Conservation (phyloP, 805 yeast species). For the Tetrapisispora iriomotensis region DNA sequence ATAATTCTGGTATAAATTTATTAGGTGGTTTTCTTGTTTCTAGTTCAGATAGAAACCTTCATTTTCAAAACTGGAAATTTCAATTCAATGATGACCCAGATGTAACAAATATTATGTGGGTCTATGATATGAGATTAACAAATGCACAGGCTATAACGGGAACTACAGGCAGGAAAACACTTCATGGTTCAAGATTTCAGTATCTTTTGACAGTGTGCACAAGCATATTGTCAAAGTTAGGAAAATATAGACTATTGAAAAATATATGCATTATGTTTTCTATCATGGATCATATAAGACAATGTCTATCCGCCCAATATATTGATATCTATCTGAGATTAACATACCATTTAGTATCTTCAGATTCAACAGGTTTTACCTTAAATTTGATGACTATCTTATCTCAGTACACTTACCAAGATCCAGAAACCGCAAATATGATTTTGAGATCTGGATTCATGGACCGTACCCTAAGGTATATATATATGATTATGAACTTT, state of each 20-base stretch:
- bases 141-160: constrained; percentile 10
- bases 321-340: constrained; percentile 68
- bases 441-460: constrained; percentile 21
- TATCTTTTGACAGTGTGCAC: constrained; percentile 26
- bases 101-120: constrained; percentile 10
- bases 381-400: constrained; percentile 20
- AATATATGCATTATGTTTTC: constrained; percentile 17
- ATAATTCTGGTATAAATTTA: constrained; percentile 15
- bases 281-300: constrained; percentile 39
- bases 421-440: constrained; percentile 22
- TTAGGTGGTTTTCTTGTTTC: constrained; percentile 25
- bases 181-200: constrained; percentile 35
- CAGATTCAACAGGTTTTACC: constrained; percentile 17
- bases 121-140: constrained; percentile 17
- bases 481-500: constrained; percentile 24
- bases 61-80: constrained; percentile 23
- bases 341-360: constrained; percentile 21
- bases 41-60: constrained; percentile 13
- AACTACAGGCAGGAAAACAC: constrained; percentile 16
- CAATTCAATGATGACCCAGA: constrained; percentile 8
- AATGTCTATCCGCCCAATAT: constrained; percentile 50
- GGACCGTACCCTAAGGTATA: constrained; percentile 21
- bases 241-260: constrained; percentile 15
- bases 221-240: constrained; percentile 11
- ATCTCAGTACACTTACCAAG: constrained; percentile 26